phyloP scores from a whole-genome alignment of 352 stramenopile genomes.

The Phytophthora pisi region DNA sequence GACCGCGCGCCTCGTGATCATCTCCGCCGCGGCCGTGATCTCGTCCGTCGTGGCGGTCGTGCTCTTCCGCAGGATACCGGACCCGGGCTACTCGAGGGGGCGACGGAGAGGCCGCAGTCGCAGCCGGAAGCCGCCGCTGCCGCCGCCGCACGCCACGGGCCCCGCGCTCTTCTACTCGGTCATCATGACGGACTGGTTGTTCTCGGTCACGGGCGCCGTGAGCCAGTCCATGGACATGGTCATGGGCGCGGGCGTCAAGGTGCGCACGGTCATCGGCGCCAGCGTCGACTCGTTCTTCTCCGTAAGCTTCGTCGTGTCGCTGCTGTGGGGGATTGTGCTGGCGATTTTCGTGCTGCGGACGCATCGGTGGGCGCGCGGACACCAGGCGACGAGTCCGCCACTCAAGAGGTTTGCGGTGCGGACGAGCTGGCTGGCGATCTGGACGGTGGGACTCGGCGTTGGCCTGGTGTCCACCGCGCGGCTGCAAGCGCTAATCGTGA shows the following conservation, averaged over 20 bases:
- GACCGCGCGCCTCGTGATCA: slow-evolving; percentile 45
- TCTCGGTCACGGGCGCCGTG: slow-evolving; percentile 52
- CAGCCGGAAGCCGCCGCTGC: slow-evolving; percentile 21
- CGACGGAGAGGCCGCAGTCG: slow-evolving; percentile 15
- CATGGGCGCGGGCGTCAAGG: slow-evolving; percentile 43
- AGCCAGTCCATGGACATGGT: slow-evolving; percentile 63
- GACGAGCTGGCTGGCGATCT: slow-evolving; percentile 51
- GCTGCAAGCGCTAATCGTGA: slow-evolving; percentile 31
- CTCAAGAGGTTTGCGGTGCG: slow-evolving; percentile 51
- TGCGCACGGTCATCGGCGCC: slow-evolving; percentile 48
- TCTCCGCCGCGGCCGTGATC: slow-evolving; percentile 41
- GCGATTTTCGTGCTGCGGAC: slow-evolving; percentile 51
- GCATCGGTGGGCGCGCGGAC: slow-evolving; percentile 16
- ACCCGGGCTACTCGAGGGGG: slow-evolving; percentile 20
- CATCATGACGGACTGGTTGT: slow-evolving; percentile 63
- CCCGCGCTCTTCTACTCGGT: slow-evolving; percentile 63
- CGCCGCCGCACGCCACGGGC: slow-evolving; percentile 38
- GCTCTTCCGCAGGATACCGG: slow-evolving; percentile 41
- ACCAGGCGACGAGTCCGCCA: slow-evolving; percentile 15
- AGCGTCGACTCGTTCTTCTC: slow-evolving; percentile 44
- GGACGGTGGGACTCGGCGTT: slow-evolving; percentile 48
- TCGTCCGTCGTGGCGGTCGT: slow-evolving; percentile 45
- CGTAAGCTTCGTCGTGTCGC: slow-evolving; percentile 47
- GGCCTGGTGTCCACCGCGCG: slow-evolving; percentile 46
- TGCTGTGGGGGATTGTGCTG: slow-evolving; percentile 60